Evolutionary conservation across 192 early-diverging fungal species (phyloP), one percentile per base, ranked within the genome.

Genomic region (Anaeromyces robustus): DNA sequence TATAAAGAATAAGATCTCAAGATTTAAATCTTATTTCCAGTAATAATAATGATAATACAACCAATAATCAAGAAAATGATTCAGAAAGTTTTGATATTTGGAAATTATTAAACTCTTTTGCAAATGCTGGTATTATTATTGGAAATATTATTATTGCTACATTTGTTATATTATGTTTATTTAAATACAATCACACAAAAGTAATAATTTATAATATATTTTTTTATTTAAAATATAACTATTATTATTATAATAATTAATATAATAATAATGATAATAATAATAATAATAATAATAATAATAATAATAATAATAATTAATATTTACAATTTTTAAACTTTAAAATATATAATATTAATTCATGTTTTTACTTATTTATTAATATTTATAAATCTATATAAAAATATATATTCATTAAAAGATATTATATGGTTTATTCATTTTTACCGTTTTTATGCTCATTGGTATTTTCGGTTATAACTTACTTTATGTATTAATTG

Each of bases 91-190:
- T 80, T 81, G 77, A 78, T 52, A 39, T 77, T 79, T 83, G 82
- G 30, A 28, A 32, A 18, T 81, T 80, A 77, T 29, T 39, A 22
- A 52, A 83, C 13, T 88, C 87, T 30, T 30, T 91, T 39, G 30
- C 87, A 13, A 89, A 85, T 68, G 95, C 95, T 29, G 86, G 87
- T 41, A 90, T 91, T 29, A 95, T 95, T 81, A 88, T 95, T 68
- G 91, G 86, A 30, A 90, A 94, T 81, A 94, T 96, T 77, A 88
- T 96, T 30, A 89, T 90, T 18, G 93, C 93, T 13, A 96, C 95
- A 3, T 83, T 95, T 29, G 82, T 94, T 19, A 93, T 96, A 78
- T 90, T 94, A 12, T 80, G 88, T 34, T 83, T 95, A 17, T 95
- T 96, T 83, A 92, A 91, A 39, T 91, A 90, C 83, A 92, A 92